Percentiles rank a stretch among this genome's conserved stretches.
These are phyloP conservation scores for Artemisia annua DNA, from an alignment of 129 eudicot genomes.

Conservation along the genomic window DNA sequence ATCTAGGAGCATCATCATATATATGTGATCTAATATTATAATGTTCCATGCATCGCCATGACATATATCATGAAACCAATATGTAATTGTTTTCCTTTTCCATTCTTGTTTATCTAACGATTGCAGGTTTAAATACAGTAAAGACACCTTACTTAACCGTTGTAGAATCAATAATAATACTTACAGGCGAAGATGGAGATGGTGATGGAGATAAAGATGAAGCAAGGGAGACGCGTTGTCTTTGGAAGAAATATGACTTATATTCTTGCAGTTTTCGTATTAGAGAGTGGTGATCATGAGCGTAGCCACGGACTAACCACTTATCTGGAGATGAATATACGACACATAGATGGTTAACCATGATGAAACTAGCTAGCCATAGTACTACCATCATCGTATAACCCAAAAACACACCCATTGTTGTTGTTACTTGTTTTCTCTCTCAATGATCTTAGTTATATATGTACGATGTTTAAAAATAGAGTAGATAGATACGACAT, in stretches of 20 bases:
- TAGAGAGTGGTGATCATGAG: constrained; percentile 21
- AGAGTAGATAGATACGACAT: constrained; percentile 27
- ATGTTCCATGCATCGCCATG: too few relatives aligned
- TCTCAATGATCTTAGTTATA: constrained; percentile 7
- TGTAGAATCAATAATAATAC: background rate
- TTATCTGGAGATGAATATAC: background rate
- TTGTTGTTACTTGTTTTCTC: constrained; percentile 5
- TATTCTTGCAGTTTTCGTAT: constrained; percentile 28
- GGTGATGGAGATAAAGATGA: constrained; percentile 22
- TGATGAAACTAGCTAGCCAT: constrained; percentile 23
- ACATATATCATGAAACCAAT: too few relatives aligned
- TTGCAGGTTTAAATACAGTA: too few relatives aligned
- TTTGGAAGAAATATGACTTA: constrained; percentile 25
- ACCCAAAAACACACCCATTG: constrained; percentile 21
- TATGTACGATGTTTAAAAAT: background rate
- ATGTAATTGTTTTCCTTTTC: too few relatives aligned
- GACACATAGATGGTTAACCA: constrained; percentile 20
- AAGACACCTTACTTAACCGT: too few relatives aligned
- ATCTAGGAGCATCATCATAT: too few relatives aligned
- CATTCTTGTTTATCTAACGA: too few relatives aligned
- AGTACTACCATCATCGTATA: constrained; percentile 9
- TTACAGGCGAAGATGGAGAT: constrained; percentile 33
- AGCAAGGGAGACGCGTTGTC: constrained; percentile 24
- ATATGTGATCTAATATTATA: too few relatives aligned
- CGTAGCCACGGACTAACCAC: background rate